Evolutionary conservation across 305 asterid genomes (phyloP).

Genomic region (Vinca major): DNA sequence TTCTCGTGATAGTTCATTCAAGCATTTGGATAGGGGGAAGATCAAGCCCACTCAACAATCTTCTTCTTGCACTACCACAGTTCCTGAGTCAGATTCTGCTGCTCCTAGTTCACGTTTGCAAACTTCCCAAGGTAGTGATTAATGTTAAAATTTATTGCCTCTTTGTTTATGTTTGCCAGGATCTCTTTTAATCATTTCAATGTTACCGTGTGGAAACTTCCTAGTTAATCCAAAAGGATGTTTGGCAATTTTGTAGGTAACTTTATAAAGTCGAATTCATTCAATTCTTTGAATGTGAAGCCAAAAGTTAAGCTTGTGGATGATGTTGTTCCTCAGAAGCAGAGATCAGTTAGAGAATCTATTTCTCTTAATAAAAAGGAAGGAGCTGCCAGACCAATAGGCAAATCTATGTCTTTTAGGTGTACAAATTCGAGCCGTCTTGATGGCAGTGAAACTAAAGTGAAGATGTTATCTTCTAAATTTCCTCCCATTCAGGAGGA

Average conservation of each 20-base stretch:
- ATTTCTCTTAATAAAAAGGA: constrained; percentile 5
- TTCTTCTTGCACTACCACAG: constrained; percentile 25
- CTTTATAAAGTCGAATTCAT: constrained; percentile 17
- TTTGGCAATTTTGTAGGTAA: constrained; percentile 44
- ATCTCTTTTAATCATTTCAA: background rate
- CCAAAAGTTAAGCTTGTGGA: constrained; percentile 13
- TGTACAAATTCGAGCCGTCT: constrained; percentile 35
- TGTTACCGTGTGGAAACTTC: background rate
- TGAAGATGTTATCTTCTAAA: constrained; percentile 55
- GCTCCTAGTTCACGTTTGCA: constrained; percentile 40
- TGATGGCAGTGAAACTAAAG: constrained; percentile 41
- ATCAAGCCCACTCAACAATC: constrained; percentile 33
- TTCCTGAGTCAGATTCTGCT: constrained; percentile 17
- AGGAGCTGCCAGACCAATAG: background rate
- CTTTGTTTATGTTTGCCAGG: background rate
- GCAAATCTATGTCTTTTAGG: constrained; percentile 24
- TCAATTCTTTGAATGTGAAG: constrained; percentile 6
- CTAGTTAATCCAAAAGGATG: background rate
- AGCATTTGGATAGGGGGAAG: constrained; percentile 47
- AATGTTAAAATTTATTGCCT: background rate
- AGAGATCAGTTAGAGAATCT: constrained; percentile 14
- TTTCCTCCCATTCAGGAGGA: constrained; percentile 51
- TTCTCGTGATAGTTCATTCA: constrained; percentile 54
- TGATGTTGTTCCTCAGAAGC: constrained; percentile 14
- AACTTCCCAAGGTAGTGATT: constrained; percentile 38